These are phyloP conservation scores for Parafenestella ontariensis DNA, from an alignment of 2,329 filamentous ascomycete genomes.

Conservation along the genomic window DNA sequence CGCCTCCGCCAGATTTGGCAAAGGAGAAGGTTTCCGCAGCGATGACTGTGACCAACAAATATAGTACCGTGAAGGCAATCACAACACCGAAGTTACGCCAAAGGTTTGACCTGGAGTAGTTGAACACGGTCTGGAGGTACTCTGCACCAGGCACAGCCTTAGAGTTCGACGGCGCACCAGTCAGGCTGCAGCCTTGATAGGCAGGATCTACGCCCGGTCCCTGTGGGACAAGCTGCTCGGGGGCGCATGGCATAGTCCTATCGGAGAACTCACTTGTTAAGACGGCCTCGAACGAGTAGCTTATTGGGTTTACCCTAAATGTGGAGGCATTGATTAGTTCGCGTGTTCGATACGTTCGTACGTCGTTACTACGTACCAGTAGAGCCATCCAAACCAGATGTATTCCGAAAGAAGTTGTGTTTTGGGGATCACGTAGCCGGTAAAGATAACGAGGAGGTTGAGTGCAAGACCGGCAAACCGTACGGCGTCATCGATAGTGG, in stretches of 20 bases:
- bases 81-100: slow-evolving; percentile 81
- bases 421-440: slow-evolving; percentile 73
- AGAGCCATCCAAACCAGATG: slow-evolving; percentile 67
- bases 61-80: slow-evolving; percentile 76
- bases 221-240: slow-evolving; percentile 65
- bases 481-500: slow-evolving; percentile 70
- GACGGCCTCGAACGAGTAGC: slow-evolving; percentile 72
- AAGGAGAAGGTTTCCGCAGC: slow-evolving; percentile 74
- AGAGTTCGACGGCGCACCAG: slow-evolving; percentile 62
- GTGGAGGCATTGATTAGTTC: not conserved
- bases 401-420: slow-evolving; percentile 64
- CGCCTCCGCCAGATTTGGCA: slow-evolving; percentile 67
- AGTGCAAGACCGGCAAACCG: slow-evolving; percentile 68
- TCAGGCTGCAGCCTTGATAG: slow-evolving; percentile 68
- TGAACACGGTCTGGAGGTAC: slow-evolving; percentile 64
- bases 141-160: slow-evolving; percentile 60
- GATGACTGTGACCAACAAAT: slow-evolving; percentile 73
- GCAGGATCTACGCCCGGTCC: slow-evolving; percentile 62
- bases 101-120: slow-evolving; percentile 64
- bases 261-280: slow-evolving; percentile 70
- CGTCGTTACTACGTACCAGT: slow-evolving; percentile 30
- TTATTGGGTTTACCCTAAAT: slow-evolving; percentile 53
- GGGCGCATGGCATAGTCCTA: slow-evolving; percentile 64
- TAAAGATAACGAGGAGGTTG: slow-evolving; percentile 69
- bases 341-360: not conserved